These are phyloP conservation scores for Sphenostylis stenocarpa DNA, from an alignment of 306 rosid genomes.

Conservation along the genomic window DNA sequence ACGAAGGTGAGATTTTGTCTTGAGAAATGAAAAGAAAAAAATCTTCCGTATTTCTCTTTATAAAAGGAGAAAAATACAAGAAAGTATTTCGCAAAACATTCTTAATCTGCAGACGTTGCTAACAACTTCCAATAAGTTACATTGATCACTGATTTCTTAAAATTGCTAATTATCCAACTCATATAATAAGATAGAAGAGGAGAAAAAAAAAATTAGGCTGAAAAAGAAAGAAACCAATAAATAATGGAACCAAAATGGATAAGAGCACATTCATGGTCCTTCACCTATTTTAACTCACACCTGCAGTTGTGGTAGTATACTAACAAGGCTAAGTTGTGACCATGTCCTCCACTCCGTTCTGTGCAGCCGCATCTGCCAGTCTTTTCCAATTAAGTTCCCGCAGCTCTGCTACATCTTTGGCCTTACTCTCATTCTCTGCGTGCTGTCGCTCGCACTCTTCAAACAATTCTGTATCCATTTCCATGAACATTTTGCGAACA, in stretches of 20 bases:
- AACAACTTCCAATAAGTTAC: slow-evolving; percentile 63
- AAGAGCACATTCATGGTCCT: slow-evolving; percentile 42
- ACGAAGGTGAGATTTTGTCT: background rate
- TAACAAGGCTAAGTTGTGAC: slow-evolving; percentile 42
- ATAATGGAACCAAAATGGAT: slow-evolving; percentile 54
- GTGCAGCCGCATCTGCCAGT: slow-evolving; percentile 77
- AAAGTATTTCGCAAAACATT: slow-evolving; percentile 59
- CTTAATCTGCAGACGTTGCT: slow-evolving; percentile 60
- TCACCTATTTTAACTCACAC: slow-evolving; percentile 36
- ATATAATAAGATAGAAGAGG: slow-evolving; percentile 39
- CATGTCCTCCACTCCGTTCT: slow-evolving; percentile 57
- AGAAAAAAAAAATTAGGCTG: slow-evolving; percentile 34
- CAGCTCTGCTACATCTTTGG: slow-evolving; percentile 61
- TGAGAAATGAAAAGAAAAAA: background rate
- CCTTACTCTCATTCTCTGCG: slow-evolving; percentile 63
- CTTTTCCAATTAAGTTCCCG: slow-evolving; percentile 79
- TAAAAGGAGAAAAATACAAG: slow-evolving; percentile 37
- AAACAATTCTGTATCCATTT: slow-evolving; percentile 88
- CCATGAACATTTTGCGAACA: slow-evolving; percentile 86
- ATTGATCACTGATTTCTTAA: slow-evolving; percentile 57
- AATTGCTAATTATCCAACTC: slow-evolving; percentile 45
- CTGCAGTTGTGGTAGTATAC: slow-evolving; percentile 24
- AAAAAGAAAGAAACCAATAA: slow-evolving; percentile 42
- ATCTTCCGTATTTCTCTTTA: slow-evolving; percentile 34
- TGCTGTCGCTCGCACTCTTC: slow-evolving; percentile 83